Conservation (phyloP, 1,284 basidiomycete genomes). For the Mycena sp. region DNA sequence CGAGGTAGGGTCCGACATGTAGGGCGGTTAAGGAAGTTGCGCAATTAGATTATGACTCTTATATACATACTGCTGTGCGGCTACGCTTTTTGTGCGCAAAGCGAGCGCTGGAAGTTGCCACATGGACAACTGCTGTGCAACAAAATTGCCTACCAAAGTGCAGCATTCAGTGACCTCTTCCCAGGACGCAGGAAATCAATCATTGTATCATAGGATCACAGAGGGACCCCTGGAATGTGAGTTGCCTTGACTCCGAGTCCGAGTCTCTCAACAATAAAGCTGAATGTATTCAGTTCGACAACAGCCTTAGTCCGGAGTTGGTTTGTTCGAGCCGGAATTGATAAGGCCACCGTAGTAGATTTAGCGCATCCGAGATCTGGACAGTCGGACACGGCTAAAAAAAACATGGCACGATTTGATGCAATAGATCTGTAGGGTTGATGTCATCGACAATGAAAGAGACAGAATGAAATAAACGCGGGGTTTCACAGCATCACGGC, state of each 20-base stretch:
- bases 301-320: conserved; percentile 1
- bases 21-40: conserved; percentile 38
- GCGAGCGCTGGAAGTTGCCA: conserved; percentile 23
- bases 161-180: neutral
- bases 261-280: conserved; percentile 16
- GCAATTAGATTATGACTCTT: conserved; percentile 12
- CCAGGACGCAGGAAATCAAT: conserved; percentile 19
- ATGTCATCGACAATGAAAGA: conserved; percentile 16
- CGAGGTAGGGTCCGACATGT: conserved; percentile 29
- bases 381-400: too few species aligned
- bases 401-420: conserved; percentile 20
- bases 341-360: neutral
- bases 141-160: conserved; percentile 25
- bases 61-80: conserved; percentile 28
- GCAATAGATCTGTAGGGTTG: conserved; percentile 16
- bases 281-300: conserved; percentile 12
- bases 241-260: conserved; percentile 12
- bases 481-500: conserved; percentile 24
- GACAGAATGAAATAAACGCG: neutral
- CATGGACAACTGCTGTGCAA: conserved; percentile 29
- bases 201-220: conserved; percentile 11
- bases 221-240: conserved; percentile 6
- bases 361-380: neutral
- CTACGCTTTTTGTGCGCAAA: conserved; percentile 12
- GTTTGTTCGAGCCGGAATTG: too few species aligned